Base-by-base conservation (phyloP, 257 asterid genomes). In the Mentha longifolia region DNA sequence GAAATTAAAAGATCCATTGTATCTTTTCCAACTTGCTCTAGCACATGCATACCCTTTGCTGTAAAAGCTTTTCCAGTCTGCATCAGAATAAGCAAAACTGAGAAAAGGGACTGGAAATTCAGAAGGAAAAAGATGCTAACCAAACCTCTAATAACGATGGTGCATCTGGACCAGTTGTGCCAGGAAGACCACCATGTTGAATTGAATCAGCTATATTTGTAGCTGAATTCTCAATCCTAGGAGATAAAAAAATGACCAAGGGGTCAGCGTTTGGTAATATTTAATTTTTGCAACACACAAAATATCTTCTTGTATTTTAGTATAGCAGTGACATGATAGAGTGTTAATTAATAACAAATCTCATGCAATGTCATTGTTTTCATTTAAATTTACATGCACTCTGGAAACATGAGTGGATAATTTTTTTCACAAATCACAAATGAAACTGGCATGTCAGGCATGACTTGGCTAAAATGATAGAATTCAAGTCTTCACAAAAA, bases 1-100 rank as follows among this genome's bases (percentile, higher is more conserved):
- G 97, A 65, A 59, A 92, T 89, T 61, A 95, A 73, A 75, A 92
- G 97, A 81, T 95, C 97, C 91, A 95, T 85, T 6, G 99, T 88
- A 76, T 95, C 99, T 81, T 89, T 95, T 50, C 99, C 96, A 65
- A 95, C 97, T 72, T 84, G 89, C 86, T 92, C 97, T 67, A 95
- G 97, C 82, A 89, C 93, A 72, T 87, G 94, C 89, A 95, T 81
- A 52, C 99, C 95, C 86, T 89, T 95, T 6, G 91, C 86, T 55
- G 97, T 89, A 73, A 92, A 80, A 68, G 95, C 91, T 81, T 80
- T 95, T 70, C 99, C 99, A 43, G 92, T 83, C 97, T 95, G 85
- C 28, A 74, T 41, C 22, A 45, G 25, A n/a, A 63, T 7, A 52
- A 77, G 50, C 55, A 65, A 74, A 56, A 67, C 39, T 68, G 33